These are phyloP conservation scores for Xenosphaeropsis pyriputrescens DNA, from an alignment of 2,329 filamentous ascomycete species.

Conservation along the genomic window DNA sequence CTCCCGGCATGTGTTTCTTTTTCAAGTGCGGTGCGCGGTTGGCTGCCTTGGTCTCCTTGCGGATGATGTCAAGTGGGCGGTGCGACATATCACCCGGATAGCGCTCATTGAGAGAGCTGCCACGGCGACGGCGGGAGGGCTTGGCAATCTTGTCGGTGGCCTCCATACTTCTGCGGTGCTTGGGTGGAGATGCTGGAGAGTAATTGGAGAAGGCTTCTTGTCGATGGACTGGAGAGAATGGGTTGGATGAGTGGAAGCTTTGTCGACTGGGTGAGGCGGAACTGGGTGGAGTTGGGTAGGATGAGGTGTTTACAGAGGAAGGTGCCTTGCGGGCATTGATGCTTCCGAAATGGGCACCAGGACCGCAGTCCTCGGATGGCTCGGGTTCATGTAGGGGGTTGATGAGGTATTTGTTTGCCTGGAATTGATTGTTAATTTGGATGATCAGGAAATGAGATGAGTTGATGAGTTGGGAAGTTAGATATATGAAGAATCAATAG, in stretches of 20 bases:
- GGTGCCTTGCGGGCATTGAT: constrained; percentile 10
- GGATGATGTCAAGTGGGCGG: constrained; percentile 52
- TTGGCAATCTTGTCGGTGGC: constrained; percentile 1
- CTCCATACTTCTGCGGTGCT: constrained; percentile 5
- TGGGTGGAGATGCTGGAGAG: constrained; percentile 6
- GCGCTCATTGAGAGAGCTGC: constrained; percentile 39
- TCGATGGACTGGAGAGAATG: constrained; percentile 16
- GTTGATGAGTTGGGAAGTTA: too few relatives aligned
- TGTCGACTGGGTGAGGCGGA: constrained; percentile 36
- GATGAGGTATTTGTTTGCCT: constrained; percentile 54
- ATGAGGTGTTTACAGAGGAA: neutral
- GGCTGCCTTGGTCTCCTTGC: constrained; percentile 47
- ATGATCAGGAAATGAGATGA: neutral
- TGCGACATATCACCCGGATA: constrained; percentile 50
- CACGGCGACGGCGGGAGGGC: constrained; percentile 20
- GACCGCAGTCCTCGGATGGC: constrained; percentile 51
- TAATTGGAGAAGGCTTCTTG: constrained; percentile 16
- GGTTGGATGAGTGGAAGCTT: constrained; percentile 30
- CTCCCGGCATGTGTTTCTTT: constrained; percentile 48
- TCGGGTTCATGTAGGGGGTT: constrained; percentile 55
- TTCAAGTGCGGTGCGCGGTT: constrained; percentile 50
- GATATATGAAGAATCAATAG: too few relatives aligned
- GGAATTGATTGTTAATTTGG: constrained; percentile 3
- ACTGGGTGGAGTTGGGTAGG: constrained; percentile 32
- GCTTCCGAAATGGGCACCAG: constrained; percentile 30